phyloP scores from a whole-genome alignment of 441 rosid genomes.

The Macaranga tanarius region DNA sequence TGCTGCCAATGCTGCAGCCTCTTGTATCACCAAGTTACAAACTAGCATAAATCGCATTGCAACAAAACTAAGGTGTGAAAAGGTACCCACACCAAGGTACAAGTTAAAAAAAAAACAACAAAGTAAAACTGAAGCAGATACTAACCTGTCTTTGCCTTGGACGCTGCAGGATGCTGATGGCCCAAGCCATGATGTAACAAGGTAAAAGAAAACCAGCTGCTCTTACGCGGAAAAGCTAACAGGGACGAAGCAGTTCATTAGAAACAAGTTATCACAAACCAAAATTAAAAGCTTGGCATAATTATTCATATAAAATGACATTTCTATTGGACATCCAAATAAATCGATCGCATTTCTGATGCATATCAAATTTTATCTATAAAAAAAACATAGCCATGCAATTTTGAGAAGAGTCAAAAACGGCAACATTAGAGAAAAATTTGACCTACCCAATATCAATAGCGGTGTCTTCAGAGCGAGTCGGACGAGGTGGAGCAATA shows the following conservation, averaged over 20 bases:
- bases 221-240: conserved; percentile 65
- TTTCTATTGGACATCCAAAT: conserved; percentile 1
- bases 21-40: conserved; percentile 47
- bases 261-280: conserved; percentile 21
- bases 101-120: not conserved
- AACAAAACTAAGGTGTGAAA: not conserved
- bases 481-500: conserved; percentile 66
- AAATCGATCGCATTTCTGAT: not conserved
- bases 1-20: conserved; percentile 82
- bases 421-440: conserved; percentile 1
- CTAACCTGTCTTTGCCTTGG: conserved; percentile 93
- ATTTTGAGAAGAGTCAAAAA: conserved; percentile 1
- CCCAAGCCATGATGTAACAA: conserved; percentile 99
- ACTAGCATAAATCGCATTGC: not conserved
- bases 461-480: conserved; percentile 59
- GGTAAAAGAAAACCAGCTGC: conserved; percentile 97
- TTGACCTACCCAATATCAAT: conserved; percentile 76
- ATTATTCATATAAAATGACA: conserved; percentile 1
- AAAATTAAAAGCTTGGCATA: conserved; percentile 7
- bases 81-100: not conserved
- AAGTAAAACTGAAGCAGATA: not conserved
- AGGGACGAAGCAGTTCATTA: conserved; percentile 17
- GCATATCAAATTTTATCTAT: conserved; percentile 1
- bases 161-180: conserved; percentile 82
- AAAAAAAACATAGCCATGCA: too few species aligned